Conservation (phyloP, 331 rosid genomes). For the Malus hybrid region DNA sequence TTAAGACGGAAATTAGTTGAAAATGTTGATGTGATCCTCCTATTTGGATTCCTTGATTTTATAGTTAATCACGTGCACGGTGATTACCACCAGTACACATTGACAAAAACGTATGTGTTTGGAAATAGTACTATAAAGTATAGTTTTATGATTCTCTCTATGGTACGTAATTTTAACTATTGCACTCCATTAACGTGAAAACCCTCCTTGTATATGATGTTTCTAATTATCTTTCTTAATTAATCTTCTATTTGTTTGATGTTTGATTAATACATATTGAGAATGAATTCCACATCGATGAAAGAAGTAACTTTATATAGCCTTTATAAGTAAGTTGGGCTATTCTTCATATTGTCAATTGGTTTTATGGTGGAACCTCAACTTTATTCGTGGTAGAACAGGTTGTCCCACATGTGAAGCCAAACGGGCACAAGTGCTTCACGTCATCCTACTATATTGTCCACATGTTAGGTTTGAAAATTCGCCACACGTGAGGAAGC, state of each 20-base stretch:
- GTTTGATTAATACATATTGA: too few relatives aligned
- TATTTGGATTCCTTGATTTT: background rate
- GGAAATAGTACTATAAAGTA: background rate
- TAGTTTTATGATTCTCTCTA: background rate
- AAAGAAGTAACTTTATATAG: accelerated
- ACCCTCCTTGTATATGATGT: background rate
- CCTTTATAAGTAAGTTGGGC: too few relatives aligned
- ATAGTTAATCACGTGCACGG: background rate
- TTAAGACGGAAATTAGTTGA: background rate
- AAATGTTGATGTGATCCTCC: background rate
- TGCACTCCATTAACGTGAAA: background rate
- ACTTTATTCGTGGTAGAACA: too few relatives aligned
- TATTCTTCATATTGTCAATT: too few relatives aligned
- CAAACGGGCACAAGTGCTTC: too few relatives aligned
- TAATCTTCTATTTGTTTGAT: background rate
- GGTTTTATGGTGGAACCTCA: too few relatives aligned
- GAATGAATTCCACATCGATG: too few relatives aligned
- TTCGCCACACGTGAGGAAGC: too few relatives aligned
- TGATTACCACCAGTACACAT: background rate
- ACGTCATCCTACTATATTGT: too few relatives aligned
- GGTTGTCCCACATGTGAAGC: too few relatives aligned
- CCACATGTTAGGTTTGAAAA: too few relatives aligned
- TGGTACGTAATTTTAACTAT: background rate
- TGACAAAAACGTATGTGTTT: background rate
- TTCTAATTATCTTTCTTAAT: background rate